Evolutionary conservation across 768 basidiomycete genomes (phyloP).

Genomic region (Suillus fuscotomentosus): DNA sequence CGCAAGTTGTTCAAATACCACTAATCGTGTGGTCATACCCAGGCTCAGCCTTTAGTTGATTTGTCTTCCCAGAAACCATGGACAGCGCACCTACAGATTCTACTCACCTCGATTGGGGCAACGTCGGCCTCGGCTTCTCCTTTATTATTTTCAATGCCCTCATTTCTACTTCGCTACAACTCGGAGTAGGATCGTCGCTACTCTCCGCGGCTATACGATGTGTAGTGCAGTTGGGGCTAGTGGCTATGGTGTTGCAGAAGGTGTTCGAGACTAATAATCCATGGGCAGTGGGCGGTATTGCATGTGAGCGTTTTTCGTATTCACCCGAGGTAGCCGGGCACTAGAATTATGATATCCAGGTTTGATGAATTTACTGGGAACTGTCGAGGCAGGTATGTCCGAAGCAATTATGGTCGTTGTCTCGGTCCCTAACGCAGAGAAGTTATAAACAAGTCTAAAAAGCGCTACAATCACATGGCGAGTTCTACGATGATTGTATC

Average conservation of each 20-base stretch:
- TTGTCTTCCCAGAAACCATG: slow-evolving; percentile 21
- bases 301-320: slow-evolving; percentile 46
- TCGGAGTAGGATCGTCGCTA: slow-evolving; percentile 69
- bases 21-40: not conserved
- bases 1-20: not conserved
- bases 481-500: not conserved
- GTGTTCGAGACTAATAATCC: slow-evolving; percentile 77
- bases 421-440: not conserved
- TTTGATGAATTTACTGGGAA: slow-evolving; percentile 73
- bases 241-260: slow-evolving; percentile 65
- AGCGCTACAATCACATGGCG: slow-evolving; percentile 75
- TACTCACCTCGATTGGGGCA: slow-evolving; percentile 58
- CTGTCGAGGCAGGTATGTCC: slow-evolving; percentile 67
- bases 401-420: not conserved
- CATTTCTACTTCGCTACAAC: slow-evolving; percentile 59
- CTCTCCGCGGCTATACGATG: slow-evolving; percentile 72
- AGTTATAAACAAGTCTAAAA: slow-evolving; percentile 81
- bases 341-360: slow-evolving; percentile 34
- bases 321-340: not conserved
- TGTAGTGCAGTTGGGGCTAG: slow-evolving; percentile 72
- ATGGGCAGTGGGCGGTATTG: slow-evolving; percentile 73
- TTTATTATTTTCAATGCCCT: slow-evolving; percentile 76
- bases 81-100: slow-evolving; percentile 21
- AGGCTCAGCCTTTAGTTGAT: not conserved
- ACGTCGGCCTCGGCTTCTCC: slow-evolving; percentile 70